phyloP scores from a whole-genome alignment of 225 moss, liverwort and hornwort genomes.

The Pseudoscleropodium purum region DNA sequence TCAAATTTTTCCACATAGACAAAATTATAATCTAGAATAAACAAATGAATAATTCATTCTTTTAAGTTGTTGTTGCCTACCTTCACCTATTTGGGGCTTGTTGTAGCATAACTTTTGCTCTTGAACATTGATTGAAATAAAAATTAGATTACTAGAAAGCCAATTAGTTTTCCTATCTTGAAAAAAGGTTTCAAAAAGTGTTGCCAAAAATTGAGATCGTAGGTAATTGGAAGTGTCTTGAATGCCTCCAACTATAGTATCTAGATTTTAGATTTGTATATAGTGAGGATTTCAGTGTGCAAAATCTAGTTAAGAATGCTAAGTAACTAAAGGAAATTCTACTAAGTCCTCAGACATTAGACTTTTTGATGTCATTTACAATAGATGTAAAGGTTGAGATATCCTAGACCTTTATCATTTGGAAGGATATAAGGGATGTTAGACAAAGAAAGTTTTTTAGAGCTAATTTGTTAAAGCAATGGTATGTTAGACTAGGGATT shows the following conservation, averaged over 20 bases:
- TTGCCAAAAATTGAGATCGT: no score
- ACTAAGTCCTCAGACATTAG: background rate
- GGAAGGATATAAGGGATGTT: background rate
- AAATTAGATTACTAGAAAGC: no score
- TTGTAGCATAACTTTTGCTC: no score
- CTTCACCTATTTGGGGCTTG: no score
- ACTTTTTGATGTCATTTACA: background rate
- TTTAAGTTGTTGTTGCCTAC: no score
- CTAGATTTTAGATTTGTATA: background rate
- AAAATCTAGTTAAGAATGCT: background rate
- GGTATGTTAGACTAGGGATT: background rate
- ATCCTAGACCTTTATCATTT: background rate
- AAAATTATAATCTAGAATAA: no score
- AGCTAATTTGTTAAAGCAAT: background rate
- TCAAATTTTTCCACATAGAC: no score
- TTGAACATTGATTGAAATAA: no score
- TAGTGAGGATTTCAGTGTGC: rapidly evolving
- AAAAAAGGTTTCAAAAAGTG: no score
- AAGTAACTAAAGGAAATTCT: rapidly evolving
- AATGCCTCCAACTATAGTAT: rapidly evolving
- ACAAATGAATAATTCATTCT: no score
- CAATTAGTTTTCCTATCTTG: no score
- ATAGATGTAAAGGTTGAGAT: no score
- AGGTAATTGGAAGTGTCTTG: background rate
- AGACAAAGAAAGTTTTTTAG: rapidly evolving